These are phyloP conservation scores for Trametes sanguinea DNA, from an alignment of 768 basidiomycete species.

Conservation along the genomic window DNA sequence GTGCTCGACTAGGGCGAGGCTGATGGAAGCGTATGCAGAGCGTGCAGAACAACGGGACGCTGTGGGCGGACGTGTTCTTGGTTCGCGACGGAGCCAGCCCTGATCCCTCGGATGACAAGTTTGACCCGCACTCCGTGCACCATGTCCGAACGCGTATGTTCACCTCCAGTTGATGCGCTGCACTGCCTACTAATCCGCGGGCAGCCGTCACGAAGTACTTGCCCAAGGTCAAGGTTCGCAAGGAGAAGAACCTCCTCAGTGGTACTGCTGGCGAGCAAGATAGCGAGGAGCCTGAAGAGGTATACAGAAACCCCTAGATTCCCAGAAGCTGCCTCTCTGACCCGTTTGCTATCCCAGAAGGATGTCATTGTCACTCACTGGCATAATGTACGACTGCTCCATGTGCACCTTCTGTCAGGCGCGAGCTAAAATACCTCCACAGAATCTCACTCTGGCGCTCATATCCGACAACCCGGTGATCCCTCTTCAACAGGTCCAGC, in stretches of 20 bases:
- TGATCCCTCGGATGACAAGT: constrained; percentile 57
- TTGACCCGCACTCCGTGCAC: constrained; percentile 59
- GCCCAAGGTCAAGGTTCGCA: constrained; percentile 69
- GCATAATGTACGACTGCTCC: constrained; percentile 53
- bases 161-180: neutral
- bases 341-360: constrained; percentile 34
- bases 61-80: constrained; percentile 85
- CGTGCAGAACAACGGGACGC: constrained; percentile 74
- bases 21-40: constrained; percentile 42
- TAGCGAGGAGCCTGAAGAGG: constrained; percentile 53
- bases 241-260: constrained; percentile 78
- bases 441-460: constrained; percentile 89
- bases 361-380: constrained; percentile 82
- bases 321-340: neutral
- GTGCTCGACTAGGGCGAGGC: neutral
- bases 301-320: constrained; percentile 21
- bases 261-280: constrained; percentile 36
- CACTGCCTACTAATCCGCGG: neutral
- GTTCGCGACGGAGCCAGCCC: constrained; percentile 65
- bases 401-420: neutral
- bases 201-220: constrained; percentile 87
- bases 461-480: constrained; percentile 69
- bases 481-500: constrained; percentile 55
- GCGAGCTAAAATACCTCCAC: neutral
- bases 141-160: constrained; percentile 74